These are phyloP conservation scores for Skeletonema tropicum DNA, from an alignment of 108 stramenopile species.

Conservation along the genomic window DNA sequence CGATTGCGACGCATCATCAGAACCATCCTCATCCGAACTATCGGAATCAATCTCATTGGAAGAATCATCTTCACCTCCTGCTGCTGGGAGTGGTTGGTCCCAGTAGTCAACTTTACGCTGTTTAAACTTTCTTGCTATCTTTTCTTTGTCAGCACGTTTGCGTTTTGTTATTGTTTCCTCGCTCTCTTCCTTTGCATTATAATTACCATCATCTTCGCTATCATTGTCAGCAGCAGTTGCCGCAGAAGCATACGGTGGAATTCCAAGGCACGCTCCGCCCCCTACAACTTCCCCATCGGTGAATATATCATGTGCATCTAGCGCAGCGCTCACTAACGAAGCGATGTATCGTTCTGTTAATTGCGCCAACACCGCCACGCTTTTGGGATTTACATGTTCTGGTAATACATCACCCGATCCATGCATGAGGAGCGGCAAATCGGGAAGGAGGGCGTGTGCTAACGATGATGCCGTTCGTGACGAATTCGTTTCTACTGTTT, in stretches of 20 bases:
- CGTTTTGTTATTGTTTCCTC: conserved; percentile 10
- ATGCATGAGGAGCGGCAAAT: conserved; percentile 82
- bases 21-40: conserved; percentile 14
- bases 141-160: conserved; percentile 12
- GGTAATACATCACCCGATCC: conserved; percentile 78
- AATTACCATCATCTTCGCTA: conserved; percentile 3
- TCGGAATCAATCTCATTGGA: conserved; percentile 3
- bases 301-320: conserved; percentile 78
- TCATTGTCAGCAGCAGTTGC: conserved; percentile 9
- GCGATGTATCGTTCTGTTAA: conserved; percentile 75
- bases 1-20: conserved; percentile 13
- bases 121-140: conserved; percentile 25
- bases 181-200: conserved; percentile 14
- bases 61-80: conserved; percentile 21
- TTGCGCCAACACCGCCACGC: conserved; percentile 62
- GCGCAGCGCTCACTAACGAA: conserved; percentile 70
- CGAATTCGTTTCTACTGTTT: background rate
- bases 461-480: conserved; percentile 23
- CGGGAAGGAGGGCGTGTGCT: conserved; percentile 51
- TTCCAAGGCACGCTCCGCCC: conserved; percentile 28
- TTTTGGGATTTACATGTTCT: conserved; percentile 57
- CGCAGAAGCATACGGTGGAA: conserved; percentile 29
- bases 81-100: conserved; percentile 76
- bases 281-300: conserved; percentile 62
- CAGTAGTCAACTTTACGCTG: conserved; percentile 62